A percentile compares a stretch with the other conserved stretches of the same genome.
Evolutionary conservation across 2,329 filamentous ascomycete genomes (phyloP).

Genomic region (Penicillium sp.): DNA sequence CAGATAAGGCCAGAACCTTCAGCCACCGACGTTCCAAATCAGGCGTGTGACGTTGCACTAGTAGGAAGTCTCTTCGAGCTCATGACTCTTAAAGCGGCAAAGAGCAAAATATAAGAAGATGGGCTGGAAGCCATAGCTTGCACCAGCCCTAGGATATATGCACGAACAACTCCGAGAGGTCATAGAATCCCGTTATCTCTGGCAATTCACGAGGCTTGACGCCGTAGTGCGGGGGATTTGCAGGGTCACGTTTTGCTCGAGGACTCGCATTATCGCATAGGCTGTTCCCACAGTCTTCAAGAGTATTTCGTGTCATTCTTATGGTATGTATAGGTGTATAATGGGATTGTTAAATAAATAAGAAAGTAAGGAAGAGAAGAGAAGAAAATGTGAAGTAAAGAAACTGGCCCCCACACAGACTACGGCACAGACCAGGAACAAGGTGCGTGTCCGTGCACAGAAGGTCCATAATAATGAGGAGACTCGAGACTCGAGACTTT

Average conservation of each 20-base stretch:
- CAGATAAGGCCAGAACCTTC: not conserved
- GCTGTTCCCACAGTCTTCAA: too few species aligned
- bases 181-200: not conserved
- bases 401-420: not conserved
- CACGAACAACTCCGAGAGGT: not conserved
- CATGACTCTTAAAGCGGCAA: not conserved
- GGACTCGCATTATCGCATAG: too few species aligned
- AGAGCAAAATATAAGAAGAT: not conserved
- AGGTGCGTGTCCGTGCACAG: conserved; percentile 14
- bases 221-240: conserved; percentile 1
- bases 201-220: not conserved
- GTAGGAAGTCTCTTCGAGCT: too few species aligned
- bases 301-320: too few species aligned
- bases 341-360: too few species aligned
- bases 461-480: too few species aligned
- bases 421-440: conserved; percentile 1
- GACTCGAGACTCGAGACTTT: conserved; percentile 25
- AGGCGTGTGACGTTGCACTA: not conserved
- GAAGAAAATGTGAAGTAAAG: not conserved
- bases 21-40: not conserved
- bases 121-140: too few species aligned
- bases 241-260: not conserved
- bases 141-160: too few species aligned
- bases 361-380: too few species aligned
- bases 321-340: too few species aligned